These are phyloP conservation scores for Rehmannia glutinosa DNA, from an alignment of 257 asterid species.

Conservation along the genomic window DNA sequence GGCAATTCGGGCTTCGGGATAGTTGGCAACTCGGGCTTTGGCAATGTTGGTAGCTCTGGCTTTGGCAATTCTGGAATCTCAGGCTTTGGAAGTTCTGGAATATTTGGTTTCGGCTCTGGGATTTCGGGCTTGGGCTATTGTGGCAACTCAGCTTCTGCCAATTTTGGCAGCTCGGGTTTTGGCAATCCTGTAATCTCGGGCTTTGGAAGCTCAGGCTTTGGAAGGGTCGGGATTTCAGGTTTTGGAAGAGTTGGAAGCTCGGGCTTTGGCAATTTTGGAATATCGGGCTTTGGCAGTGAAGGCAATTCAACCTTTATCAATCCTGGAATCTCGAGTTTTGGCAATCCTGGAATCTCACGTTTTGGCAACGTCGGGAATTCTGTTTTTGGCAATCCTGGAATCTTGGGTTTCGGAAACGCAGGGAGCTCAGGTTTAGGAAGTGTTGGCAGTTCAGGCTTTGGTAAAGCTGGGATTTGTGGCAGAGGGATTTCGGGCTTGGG, in stretches of 20 bases:
- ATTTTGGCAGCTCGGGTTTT: no score
- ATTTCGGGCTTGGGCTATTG: no score
- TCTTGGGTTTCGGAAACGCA: constrained; percentile 7
- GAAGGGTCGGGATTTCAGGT: no score
- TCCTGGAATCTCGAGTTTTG: constrained; percentile 1
- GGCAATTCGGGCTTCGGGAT: neutral
- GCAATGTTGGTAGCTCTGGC: neutral
- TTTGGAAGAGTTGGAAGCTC: no score
- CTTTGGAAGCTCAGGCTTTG: no score
- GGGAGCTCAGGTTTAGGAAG: constrained; percentile 10
- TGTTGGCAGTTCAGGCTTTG: neutral
- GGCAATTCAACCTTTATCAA: neutral
- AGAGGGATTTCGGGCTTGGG: constrained; percentile 7
- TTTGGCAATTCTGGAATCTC: constrained; percentile 1
- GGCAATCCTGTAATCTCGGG: no score
- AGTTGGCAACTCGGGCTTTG: constrained; percentile 4
- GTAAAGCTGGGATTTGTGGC: neutral
- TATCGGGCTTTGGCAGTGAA: neutral
- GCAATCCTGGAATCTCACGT: neutral
- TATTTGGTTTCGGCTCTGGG: no score
- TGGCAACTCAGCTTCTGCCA: no score
- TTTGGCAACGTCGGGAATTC: neutral
- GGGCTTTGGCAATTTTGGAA: constrained; percentile 13
- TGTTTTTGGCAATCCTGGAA: constrained; percentile 7
- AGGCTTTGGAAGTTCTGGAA: constrained; percentile 8